phyloP scores from a whole-genome alignment of 495 filamentous ascomycete species.

The Xylaria venustula region DNA sequence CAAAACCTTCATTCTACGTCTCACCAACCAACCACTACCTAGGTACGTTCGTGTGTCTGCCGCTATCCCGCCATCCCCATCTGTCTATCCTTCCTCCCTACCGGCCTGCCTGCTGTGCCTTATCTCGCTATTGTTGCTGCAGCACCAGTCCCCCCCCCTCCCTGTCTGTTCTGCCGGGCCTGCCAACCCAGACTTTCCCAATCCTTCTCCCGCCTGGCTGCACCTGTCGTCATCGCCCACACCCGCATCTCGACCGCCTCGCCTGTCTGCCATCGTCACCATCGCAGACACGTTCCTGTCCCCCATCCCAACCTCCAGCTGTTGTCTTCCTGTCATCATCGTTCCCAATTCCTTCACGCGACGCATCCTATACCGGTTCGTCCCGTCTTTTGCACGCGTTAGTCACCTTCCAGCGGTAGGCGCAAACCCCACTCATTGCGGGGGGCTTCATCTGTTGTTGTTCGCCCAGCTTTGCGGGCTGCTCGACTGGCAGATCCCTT shows the following conservation, averaged over 20 bases:
- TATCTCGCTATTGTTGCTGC: not conserved
- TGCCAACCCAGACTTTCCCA: conserved; percentile 15
- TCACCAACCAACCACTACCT: not conserved
- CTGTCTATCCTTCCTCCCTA: not conserved
- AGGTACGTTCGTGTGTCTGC: not conserved
- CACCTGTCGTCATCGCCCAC: conserved; percentile 19
- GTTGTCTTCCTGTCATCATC: conserved; percentile 5
- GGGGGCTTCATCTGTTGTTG: conserved; percentile 25
- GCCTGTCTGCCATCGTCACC: conserved; percentile 5
- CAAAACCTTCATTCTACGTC: not conserved
- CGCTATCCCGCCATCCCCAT: no score
- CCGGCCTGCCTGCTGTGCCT: not conserved
- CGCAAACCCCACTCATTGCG: conserved; percentile 37
- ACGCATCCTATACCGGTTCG: conserved; percentile 15
- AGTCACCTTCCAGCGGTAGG: conserved; percentile 23
- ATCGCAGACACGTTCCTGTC: not conserved
- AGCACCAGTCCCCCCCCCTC: not conserved
- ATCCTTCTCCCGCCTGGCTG: conserved; percentile 13
- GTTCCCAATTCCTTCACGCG: conserved; percentile 28
- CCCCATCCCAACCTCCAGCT: not conserved
- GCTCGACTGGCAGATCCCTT: not conserved
- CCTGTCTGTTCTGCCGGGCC: conserved; percentile 5
- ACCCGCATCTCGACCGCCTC: conserved; percentile 17
- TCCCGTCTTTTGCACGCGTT: conserved; percentile 26
- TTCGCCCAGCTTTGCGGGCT: conserved; percentile 11